A percentile compares a stretch with the other conserved stretches of the same genome.
Evolutionary conservation across 805 yeast genomes (phyloP).

Genomic region (Wickerhamomyces bisporus): DNA sequence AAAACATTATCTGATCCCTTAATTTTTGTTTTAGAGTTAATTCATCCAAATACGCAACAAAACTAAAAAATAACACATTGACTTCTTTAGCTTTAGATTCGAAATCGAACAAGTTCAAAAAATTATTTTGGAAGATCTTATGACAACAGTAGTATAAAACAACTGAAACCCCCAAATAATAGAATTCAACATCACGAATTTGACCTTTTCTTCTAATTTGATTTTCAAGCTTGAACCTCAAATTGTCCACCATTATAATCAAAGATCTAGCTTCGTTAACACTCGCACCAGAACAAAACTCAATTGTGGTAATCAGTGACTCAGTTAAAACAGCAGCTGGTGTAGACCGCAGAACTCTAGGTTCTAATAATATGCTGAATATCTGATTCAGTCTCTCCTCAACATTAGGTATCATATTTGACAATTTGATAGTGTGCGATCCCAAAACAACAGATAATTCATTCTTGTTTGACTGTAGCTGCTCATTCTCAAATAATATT

Average conservation of each 20-base stretch:
- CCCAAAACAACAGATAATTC: slow-evolving; percentile 13
- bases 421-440: slow-evolving; percentile 5
- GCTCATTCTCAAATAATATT: slow-evolving; percentile 6
- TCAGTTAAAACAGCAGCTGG: slow-evolving; percentile 4
- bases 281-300: slow-evolving; percentile 11
- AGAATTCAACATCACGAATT: slow-evolving; percentile 17
- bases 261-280: slow-evolving; percentile 11
- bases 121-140: slow-evolving; percentile 10
- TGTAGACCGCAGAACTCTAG: slow-evolving; percentile 1
- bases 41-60: slow-evolving; percentile 10
- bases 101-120: slow-evolving; percentile 14
- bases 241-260: slow-evolving; percentile 16
- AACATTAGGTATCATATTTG: slow-evolving; percentile 8
- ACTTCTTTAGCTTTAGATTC: slow-evolving; percentile 9
- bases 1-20: slow-evolving; percentile 7
- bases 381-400: slow-evolving; percentile 10
- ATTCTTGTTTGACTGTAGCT: slow-evolving; percentile 1
- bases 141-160: slow-evolving; percentile 13
- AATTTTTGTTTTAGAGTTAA: slow-evolving; percentile 7
- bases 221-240: slow-evolving; percentile 14
- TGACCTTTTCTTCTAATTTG: slow-evolving; percentile 14
- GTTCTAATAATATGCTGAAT: slow-evolving; percentile 7
- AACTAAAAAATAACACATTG: slow-evolving; percentile 12
- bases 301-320: slow-evolving; percentile 9
- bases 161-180: slow-evolving; percentile 14